Base-by-base conservation (phyloP, 371 early-diverging fungal species). In the Entomophthora muscae region DNA sequence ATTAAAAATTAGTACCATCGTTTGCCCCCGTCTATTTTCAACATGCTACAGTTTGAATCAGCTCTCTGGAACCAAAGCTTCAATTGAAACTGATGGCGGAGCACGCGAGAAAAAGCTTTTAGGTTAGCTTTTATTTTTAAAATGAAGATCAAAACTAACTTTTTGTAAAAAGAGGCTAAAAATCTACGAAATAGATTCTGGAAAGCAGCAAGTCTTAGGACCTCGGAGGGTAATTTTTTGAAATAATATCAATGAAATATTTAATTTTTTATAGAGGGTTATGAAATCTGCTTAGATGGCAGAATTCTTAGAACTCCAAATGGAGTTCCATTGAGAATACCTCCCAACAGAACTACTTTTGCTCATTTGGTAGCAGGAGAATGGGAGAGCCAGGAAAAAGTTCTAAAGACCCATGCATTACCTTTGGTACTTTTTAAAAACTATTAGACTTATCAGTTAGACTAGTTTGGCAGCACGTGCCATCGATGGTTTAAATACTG, bases 361-460 rank as follows among this genome's bases (percentile, higher is more conserved):
- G 97, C 93, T 17, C 68, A 81, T 54, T 74, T 93, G 66, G 79
- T 90, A 42, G 92, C 92, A 7, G 91, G 82, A 23, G 97, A 96
- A 71, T 96, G 97, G 97, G 92, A 95, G 69, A 76, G 82, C 55
- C 91, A 90, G 72, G 82, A 78, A 30, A 76, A 79, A 53, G 68
- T 81, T 51, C 68, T 92, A 28, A 91, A 90, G 70, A 75, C 86
- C 1, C 89, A 91, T 67, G 81, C 93, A 3, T 77, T 95, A 30
- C 92, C 93, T 7, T 77, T 95, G 82, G 90, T 86, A 75, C 67
- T 73, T 42, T 1, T 26, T 32, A 32, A 55, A 32, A 23, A 3
- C n/a, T 17, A 53, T 65, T 29, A 21, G 52, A 28, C 21, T 57
- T 60, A 28, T 5, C 3, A 54, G 2, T 30, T 27, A 88, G 85